Evolutionary conservation across 208 protist genomes (phyloP).

Genomic region (Trichomonas vaginalis): DNA sequence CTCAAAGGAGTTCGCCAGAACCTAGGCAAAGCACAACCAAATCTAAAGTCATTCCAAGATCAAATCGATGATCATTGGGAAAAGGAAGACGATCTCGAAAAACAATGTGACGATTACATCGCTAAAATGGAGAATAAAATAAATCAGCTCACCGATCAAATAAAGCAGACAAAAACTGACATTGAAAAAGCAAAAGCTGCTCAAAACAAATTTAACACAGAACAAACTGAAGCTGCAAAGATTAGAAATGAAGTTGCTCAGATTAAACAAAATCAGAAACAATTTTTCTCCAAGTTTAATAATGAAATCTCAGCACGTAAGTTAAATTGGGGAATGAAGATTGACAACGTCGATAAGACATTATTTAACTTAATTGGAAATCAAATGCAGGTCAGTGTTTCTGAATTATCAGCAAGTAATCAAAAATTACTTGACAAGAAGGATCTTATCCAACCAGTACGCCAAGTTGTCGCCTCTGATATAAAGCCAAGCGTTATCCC

Average conservation of each 20-base stretch:
- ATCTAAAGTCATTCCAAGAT: background rate
- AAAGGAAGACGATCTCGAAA: background rate
- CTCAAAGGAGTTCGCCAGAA: background rate
- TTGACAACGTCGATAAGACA: background rate
- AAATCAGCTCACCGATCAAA: background rate
- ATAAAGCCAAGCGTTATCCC: background rate
- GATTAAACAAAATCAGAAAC: background rate
- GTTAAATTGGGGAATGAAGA: background rate
- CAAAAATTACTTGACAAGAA: background rate
- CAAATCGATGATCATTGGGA: background rate
- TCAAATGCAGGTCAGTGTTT: background rate
- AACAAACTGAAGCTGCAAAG: background rate
- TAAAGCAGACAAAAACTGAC: background rate
- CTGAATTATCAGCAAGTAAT: background rate
- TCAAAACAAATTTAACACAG: background rate
- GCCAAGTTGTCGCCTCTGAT: background rate
- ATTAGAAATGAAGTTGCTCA: background rate
- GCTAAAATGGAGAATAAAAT: background rate
- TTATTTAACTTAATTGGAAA: background rate
- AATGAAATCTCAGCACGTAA: background rate
- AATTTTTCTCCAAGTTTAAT: background rate
- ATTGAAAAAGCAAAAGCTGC: background rate
- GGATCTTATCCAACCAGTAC: background rate
- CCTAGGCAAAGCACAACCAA: background rate
- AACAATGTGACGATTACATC: background rate